Evolutionary conservation across 2,329 filamentous ascomycete species (phyloP).

Genomic region (Myriosclerotinia duriaeana): DNA sequence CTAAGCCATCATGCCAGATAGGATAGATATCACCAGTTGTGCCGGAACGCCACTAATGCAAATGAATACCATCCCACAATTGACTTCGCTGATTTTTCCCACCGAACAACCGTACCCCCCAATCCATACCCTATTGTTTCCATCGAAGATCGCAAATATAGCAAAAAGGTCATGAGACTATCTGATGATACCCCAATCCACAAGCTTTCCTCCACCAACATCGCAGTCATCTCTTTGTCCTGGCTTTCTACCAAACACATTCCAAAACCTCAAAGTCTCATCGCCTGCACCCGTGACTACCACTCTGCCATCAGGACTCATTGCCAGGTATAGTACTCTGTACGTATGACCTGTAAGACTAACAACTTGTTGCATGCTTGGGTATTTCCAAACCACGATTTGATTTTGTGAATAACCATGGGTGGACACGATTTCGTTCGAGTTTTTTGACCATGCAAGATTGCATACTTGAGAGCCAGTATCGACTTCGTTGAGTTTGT

Average conservation of each 20-base stretch:
- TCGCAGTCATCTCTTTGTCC: conserved; percentile 67
- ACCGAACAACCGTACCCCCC: not conserved
- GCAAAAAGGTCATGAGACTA: conserved; percentile 40
- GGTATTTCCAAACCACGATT: conserved; percentile 99
- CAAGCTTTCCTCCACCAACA: conserved; percentile 58
- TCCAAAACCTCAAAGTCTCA: conserved; percentile 96
- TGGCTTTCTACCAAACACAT: conserved; percentile 83
- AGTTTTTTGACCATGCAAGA: conserved; percentile 94
- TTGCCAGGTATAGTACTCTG: conserved; percentile 90
- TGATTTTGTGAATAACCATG: conserved; percentile 98
- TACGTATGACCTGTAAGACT: conserved; percentile 96
- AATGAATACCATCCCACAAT: conserved; percentile 17
- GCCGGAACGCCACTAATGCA: conserved; percentile 24
- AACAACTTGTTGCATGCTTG: conserved; percentile 94
- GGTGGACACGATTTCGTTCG: conserved; percentile 94
- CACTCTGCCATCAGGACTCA: conserved; percentile 92
- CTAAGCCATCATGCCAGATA: conserved; percentile 19
- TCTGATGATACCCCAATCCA: conserved; percentile 82
- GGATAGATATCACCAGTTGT: conserved; percentile 15
- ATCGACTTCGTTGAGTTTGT: conserved; percentile 81
- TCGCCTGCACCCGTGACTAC: conserved; percentile 96
- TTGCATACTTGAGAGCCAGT: conserved; percentile 99
- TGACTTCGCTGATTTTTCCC: conserved; percentile 12
- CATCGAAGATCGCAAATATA: conserved; percentile 9
- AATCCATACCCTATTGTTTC: conserved; percentile 4